Evolutionary conservation across 257 asterid species (phyloP).

Genomic region (Lycium ferocissimum): DNA sequence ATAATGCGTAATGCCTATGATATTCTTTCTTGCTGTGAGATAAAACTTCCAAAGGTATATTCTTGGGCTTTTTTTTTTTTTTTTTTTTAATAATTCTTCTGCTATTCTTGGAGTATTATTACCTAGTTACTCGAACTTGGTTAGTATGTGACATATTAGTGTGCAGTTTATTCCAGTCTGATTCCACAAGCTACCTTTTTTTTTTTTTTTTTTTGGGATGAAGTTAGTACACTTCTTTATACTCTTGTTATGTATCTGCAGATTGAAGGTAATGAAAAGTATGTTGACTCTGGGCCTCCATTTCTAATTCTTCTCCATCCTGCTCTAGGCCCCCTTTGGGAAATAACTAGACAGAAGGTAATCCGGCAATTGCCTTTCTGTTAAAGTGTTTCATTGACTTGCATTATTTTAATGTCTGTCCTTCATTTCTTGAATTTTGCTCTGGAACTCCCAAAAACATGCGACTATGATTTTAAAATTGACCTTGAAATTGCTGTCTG

Average conservation of each 20-base stretch:
- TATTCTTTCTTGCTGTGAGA: slow-evolving; percentile 80
- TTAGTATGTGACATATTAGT: not conserved
- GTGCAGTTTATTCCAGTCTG: slow-evolving; percentile 9
- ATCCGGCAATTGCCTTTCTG: slow-evolving; percentile 25
- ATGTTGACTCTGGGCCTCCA: slow-evolving; percentile 89
- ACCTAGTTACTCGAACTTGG: slow-evolving; percentile 20
- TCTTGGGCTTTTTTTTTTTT: not conserved
- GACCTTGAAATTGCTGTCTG: not conserved
- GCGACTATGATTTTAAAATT: slow-evolving; percentile 17
- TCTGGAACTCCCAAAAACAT: not conserved
- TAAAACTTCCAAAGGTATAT: slow-evolving; percentile 80
- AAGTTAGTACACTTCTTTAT: slow-evolving; percentile 14
- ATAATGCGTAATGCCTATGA: slow-evolving; percentile 96
- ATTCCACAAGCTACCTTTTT: not conserved
- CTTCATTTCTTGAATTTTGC: slow-evolving; percentile 9
- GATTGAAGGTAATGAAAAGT: slow-evolving; percentile 78
- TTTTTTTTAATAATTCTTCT: no score
- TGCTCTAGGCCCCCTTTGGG: slow-evolving; percentile 99
- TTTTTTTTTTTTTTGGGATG: not conserved
- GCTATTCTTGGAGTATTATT: not conserved
- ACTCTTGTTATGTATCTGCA: slow-evolving; percentile 42
- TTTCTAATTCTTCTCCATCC: slow-evolving; percentile 95
- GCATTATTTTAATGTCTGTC: not conserved
- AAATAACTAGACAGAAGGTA: slow-evolving; percentile 90
- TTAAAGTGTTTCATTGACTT: not conserved